These are phyloP conservation scores for Eragrostis curvula DNA, from an alignment of 176 grass and related monocot species.

Conservation along the genomic window DNA sequence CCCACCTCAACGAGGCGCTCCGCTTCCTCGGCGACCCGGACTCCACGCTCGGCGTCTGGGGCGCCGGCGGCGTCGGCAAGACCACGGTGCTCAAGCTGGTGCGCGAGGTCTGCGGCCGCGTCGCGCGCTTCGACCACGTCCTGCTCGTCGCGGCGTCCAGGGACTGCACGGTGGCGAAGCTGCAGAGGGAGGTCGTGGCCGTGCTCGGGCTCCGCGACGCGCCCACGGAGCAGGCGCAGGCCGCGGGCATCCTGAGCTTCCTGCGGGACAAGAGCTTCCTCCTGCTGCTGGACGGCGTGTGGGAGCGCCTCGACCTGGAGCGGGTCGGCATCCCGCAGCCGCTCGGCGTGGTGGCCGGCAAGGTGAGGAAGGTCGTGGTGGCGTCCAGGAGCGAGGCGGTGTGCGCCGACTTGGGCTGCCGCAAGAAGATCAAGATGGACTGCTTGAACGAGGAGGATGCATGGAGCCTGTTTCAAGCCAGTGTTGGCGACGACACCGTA, in stretches of 20 bases:
- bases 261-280: conserved; percentile 63
- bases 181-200: conserved; percentile 57
- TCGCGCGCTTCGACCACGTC: conserved; percentile 56
- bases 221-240: conserved; percentile 51
- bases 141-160: conserved; percentile 53
- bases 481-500: conserved; percentile 45
- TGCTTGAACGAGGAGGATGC: conserved; percentile 49
- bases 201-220: conserved; percentile 49
- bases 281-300: conserved; percentile 62
- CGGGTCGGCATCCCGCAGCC: conserved; percentile 63
- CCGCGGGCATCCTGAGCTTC: conserved; percentile 51
- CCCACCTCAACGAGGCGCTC: conserved; percentile 47
- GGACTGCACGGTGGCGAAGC: conserved; percentile 52
- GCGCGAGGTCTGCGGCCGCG: conserved; percentile 49
- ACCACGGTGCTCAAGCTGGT: conserved; percentile 51
- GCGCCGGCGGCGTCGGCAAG: conserved; percentile 69
- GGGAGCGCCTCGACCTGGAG: conserved; percentile 61
- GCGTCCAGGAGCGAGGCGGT: conserved; percentile 55
- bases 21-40: conserved; percentile 57
- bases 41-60: conserved; percentile 53
- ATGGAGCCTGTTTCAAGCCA: conserved; percentile 54
- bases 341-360: conserved; percentile 17
- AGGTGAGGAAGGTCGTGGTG: conserved; percentile 61
- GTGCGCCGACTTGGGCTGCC: conserved; percentile 60
- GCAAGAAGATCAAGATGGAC: conserved; percentile 62